Percentiles rank a stretch among this genome's conserved stretches.
Conservation (phyloP, 208 protist genomes). For the Leishmania tropica region DNA sequence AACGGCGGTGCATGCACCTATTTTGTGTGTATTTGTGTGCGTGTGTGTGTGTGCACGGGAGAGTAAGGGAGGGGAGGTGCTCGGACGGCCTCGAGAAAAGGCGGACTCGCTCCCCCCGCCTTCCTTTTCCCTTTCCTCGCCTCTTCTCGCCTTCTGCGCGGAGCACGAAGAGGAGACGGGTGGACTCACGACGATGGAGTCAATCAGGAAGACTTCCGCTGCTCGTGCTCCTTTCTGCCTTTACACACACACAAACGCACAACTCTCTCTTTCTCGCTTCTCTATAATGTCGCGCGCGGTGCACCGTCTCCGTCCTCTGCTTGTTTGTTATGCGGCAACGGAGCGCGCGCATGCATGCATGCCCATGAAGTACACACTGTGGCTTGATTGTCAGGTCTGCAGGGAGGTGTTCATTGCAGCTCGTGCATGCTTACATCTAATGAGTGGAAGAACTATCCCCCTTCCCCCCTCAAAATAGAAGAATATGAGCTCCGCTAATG, state of each 20-base stretch:
- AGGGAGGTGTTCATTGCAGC: neutral
- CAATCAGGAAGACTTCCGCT: neutral
- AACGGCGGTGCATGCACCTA: neutral
- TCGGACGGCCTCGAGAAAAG: neutral
- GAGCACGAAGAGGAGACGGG: neutral
- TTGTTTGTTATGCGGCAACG: neutral
- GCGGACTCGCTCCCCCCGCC: neutral
- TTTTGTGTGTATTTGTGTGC: neutral
- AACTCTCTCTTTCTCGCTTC: neutral
- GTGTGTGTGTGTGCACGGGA: neutral
- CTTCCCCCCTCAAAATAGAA: neutral
- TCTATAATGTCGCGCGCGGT: neutral
- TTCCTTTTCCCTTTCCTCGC: neutral
- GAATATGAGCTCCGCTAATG: neutral
- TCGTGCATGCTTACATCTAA: neutral
- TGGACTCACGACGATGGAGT: too few relatives aligned
- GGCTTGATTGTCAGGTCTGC: neutral
- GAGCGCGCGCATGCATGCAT: neutral
- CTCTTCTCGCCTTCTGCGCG: neutral
- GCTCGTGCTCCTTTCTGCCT: neutral
- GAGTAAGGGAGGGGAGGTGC: neutral
- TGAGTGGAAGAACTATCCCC: neutral
- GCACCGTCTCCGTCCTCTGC: neutral
- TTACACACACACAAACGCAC: too few relatives aligned
- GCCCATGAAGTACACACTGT: neutral